Base-by-base conservation (phyloP, 345 rosid genomes). In the Sonneratia caseolaris region DNA sequence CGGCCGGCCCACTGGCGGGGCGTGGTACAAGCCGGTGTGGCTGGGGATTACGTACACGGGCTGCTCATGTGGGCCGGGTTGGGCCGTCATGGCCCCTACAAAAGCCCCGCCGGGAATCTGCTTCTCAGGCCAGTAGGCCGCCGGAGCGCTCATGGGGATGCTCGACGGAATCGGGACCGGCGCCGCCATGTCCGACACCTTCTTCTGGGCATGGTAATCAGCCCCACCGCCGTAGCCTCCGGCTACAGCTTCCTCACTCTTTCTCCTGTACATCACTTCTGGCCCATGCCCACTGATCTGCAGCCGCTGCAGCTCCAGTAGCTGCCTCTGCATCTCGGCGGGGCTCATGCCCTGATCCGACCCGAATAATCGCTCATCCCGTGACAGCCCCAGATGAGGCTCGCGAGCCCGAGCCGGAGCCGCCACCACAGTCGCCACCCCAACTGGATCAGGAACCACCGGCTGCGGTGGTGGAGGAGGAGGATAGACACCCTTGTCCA, bases 251-350 rank as follows among this genome's bases (percentile, higher is more conserved):
- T 82, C 86, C 8, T 87, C 89, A 48, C 76, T 77, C 80, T 77
- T 89, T 76, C 83, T 87, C 55, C 79, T 61, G 48, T 83, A 85
- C 77, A 82, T 71, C 24, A 76, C 75, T 24, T 83, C 82, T 82
- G 66, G 83, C 86, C 57, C 73, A 75, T 64, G 78, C 77, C 89
- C 87, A 67, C 88, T 82, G 49, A 91, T 82, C 6, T 91, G 98
- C 82, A 93, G 51, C 84, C 96, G 85, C 81, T 93, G 96, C 66
- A 93, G 73, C 49, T 93, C 86, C 66, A 87, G 89, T 66, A 91
- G 32, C 67, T 87, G 90, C 69, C 89, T 77, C 73, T 87, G 90
- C 67, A 89, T 77, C 64, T 87, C 89, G 51, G 70, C 75, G 22
- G 86, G 83, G 71, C 72, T 76, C 59, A 81, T 72, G 45, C 78